These are phyloP conservation scores for Vitis riparia DNA, from an alignment of 164 flowering plant species.

Conservation along the genomic window DNA sequence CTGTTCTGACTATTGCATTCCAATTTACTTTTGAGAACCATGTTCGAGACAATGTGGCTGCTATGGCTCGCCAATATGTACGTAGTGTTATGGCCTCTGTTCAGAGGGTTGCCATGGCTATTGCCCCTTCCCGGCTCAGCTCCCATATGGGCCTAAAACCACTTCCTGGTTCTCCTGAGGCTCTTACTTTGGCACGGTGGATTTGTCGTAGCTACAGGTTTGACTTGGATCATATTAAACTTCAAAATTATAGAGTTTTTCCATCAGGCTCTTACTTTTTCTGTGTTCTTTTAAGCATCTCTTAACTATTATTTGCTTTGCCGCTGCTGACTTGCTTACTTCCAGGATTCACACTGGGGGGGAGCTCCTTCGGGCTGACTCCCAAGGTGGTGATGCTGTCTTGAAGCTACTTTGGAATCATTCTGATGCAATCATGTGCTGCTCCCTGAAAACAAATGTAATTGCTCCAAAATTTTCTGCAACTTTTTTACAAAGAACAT, in stretches of 20 bases:
- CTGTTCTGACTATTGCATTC: constrained; percentile 85
- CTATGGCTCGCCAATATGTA: constrained; percentile 93
- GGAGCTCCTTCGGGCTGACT: constrained; percentile 52
- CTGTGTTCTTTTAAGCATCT: no score
- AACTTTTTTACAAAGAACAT: not conserved
- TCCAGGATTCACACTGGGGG: constrained; percentile 68
- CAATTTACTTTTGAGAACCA: constrained; percentile 80
- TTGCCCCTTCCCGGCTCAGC: constrained; percentile 60
- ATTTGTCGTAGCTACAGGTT: constrained; percentile 80
- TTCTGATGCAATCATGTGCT: constrained; percentile 81
- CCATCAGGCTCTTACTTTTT: no score
- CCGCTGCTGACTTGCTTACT: not conserved
- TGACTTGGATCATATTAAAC: not conserved
- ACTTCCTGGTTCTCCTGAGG: constrained; percentile 77
- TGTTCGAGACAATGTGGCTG: constrained; percentile 67
- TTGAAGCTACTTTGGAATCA: constrained; percentile 78
- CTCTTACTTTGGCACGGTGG: constrained; percentile 76
- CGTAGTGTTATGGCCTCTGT: constrained; percentile 78
- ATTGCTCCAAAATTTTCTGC: not conserved
- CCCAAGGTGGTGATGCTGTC: constrained; percentile 55
- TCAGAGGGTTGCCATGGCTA: constrained; percentile 91
- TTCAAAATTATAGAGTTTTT: no score
- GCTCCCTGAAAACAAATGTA: constrained; percentile 70
- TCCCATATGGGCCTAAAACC: constrained; percentile 41
- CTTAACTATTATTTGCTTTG: not conserved